Evolutionary conservation across 495 filamentous ascomycete genomes (phyloP).

Genomic region (Neurospora discreta): DNA sequence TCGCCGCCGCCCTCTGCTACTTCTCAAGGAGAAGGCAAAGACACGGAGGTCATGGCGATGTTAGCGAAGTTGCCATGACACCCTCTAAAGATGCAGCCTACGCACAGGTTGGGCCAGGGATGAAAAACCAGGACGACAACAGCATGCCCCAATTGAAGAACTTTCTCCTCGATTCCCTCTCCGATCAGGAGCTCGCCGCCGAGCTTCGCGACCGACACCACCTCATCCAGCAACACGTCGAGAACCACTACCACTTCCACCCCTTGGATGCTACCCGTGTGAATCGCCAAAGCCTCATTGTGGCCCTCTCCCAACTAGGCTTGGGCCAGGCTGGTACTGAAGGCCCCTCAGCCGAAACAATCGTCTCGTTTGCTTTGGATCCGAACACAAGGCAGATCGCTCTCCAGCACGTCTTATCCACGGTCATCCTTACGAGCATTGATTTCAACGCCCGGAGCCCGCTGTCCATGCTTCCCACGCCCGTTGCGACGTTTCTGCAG

Average conservation of each 20-base stretch:
- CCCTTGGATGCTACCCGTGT: conserved; percentile 9
- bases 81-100: not conserved
- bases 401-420: conserved; percentile 23
- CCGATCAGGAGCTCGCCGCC: conserved; percentile 17
- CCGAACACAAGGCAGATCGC: conserved; percentile 17
- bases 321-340: conserved; percentile 10
- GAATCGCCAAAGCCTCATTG: conserved; percentile 8
- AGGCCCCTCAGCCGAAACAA: not conserved
- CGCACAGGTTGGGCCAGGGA: not conserved
- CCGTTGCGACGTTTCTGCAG: conserved; percentile 19
- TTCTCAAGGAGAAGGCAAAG: conserved; percentile 4
- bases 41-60: not conserved
- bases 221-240: conserved; percentile 23
- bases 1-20: conserved; percentile 9
- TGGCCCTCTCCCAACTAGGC: conserved; percentile 16
- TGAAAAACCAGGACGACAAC: not conserved
- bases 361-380: conserved; percentile 17
- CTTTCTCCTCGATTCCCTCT: conserved; percentile 20
- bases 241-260: conserved; percentile 22
- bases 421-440: conserved; percentile 21
- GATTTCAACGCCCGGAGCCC: conserved; percentile 11
- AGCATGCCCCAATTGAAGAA: conserved; percentile 10
- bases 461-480: conserved; percentile 23
- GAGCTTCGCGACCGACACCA: conserved; percentile 19
- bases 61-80: not conserved